Conservation (phyloP, 2,329 filamentous ascomycete genomes). For the Seiridium unicorne region DNA sequence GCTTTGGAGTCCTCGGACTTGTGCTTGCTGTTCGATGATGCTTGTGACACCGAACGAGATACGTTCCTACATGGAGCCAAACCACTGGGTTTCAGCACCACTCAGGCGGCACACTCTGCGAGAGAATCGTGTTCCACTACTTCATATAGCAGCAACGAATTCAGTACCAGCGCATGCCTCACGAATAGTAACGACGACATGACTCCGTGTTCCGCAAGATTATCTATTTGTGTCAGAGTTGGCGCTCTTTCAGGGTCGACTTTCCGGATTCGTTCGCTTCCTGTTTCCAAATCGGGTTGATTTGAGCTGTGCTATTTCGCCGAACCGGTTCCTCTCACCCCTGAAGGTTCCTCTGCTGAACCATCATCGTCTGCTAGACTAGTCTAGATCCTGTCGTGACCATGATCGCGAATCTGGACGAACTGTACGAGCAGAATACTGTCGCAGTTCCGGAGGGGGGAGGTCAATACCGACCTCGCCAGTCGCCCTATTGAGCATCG, state of each 20-base stretch:
- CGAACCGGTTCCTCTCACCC: background rate
- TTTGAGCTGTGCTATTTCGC: background rate
- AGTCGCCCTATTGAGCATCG: background rate
- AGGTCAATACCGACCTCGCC: background rate
- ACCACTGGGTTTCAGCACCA: background rate
- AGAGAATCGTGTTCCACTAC: too few relatives aligned
- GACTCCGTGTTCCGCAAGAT: background rate
- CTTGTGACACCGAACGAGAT: too few relatives aligned
- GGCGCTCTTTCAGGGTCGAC: background rate
- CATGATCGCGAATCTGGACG: background rate
- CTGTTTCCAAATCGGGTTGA: conserved; percentile 6
- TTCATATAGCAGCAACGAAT: background rate
- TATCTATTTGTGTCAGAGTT: background rate
- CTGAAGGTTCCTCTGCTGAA: background rate
- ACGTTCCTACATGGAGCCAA: background rate
- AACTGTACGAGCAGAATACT: background rate
- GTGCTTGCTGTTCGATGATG: too few relatives aligned
- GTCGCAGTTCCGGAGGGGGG: background rate
- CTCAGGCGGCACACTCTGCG: too few relatives aligned
- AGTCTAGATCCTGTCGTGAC: background rate
- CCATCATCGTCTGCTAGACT: background rate
- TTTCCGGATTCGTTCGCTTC: conserved; percentile 11
- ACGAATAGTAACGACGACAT: background rate
- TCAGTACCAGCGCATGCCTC: background rate
- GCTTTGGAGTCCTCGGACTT: too few relatives aligned